A percentile compares a stretch with the other conserved stretches of the same genome.
Conservation (phyloP, 345 rosid genomes). For the Gossypium herbaceum region DNA sequence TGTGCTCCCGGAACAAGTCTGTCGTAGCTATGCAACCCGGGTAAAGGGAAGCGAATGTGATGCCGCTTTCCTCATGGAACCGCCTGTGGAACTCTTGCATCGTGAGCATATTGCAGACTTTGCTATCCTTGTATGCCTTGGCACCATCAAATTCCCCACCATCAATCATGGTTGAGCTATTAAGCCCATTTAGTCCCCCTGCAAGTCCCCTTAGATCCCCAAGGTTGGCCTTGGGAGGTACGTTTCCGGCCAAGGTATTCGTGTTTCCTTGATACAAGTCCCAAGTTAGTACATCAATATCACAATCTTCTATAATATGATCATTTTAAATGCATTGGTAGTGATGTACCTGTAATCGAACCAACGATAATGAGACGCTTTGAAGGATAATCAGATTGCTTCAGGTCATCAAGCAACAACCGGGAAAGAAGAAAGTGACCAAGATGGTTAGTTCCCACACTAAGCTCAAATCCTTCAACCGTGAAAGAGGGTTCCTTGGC, state of each 20-base stretch:
- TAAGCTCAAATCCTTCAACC: conserved; percentile 90
- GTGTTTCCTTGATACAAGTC: conserved; percentile 60
- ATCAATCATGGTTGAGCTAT: conserved; percentile 83
- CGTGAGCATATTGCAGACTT: conserved; percentile 92
- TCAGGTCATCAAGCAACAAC: conserved; percentile 71
- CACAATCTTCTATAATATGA: not conserved
- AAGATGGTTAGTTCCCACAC: conserved; percentile 96
- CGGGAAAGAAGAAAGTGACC: conserved; percentile 89
- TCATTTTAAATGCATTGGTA: not conserved
- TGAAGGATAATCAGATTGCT: conserved; percentile 79
- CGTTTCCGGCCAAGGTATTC: conserved; percentile 92
- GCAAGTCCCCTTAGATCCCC: conserved; percentile 93
- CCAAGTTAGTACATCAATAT: conserved; percentile 12
- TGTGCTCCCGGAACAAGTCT: conserved; percentile 94
- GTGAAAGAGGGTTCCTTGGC: conserved; percentile 86
- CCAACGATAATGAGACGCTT: conserved; percentile 91
- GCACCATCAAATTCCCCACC: conserved; percentile 96
- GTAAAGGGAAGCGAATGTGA: conserved; percentile 86
- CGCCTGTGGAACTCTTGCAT: conserved; percentile 98
- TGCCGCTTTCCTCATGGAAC: conserved; percentile 79
- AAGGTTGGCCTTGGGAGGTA: conserved; percentile 96
- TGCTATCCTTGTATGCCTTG: conserved; percentile 97
- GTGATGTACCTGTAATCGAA: conserved; percentile 77
- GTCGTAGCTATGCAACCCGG: conserved; percentile 99
- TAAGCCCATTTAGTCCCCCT: conserved; percentile 68